Evolutionary conservation across 306 rosid genomes (phyloP).

Genomic region (Lotus japonicus): DNA sequence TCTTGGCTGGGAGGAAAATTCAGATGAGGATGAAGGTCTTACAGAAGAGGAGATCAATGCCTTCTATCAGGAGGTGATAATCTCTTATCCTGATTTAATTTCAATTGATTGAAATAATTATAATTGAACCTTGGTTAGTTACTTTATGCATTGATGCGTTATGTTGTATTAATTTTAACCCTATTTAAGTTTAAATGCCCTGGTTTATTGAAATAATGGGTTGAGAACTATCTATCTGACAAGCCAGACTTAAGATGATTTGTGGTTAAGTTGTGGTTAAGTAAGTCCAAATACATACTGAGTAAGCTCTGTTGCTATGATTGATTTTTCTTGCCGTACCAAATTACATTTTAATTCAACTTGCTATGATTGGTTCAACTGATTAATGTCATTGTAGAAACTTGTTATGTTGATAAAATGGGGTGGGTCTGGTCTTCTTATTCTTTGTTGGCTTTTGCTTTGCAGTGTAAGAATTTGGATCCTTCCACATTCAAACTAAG

Average conservation of each 20-base stretch:
- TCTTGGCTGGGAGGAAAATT: conserved; percentile 96
- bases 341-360: not conserved
- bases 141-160: not conserved
- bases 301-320: not conserved
- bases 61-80: conserved; percentile 66
- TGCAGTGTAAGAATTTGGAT: conserved; percentile 54
- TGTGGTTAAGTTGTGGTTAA: too few species aligned
- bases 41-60: conserved; percentile 93
- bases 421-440: conserved; percentile 7
- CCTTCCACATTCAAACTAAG: conserved; percentile 45
- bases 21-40: conserved; percentile 83
- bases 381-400: not conserved
- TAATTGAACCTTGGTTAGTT: not conserved
- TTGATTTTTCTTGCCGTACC: not conserved
- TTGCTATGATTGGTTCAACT: not conserved
- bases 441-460: conserved; percentile 8
- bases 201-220: not conserved
- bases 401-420: not conserved
- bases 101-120: not conserved
- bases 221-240: not conserved
- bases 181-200: not conserved
- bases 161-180: not conserved
- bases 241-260: too few species aligned
- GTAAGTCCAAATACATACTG: too few species aligned
- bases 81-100: not conserved